A percentile compares a stretch with the other conserved stretches of the same genome.
phyloP scores from a whole-genome alignment of 2,329 filamentous ascomycete species.

The Alternaria sp. region DNA sequence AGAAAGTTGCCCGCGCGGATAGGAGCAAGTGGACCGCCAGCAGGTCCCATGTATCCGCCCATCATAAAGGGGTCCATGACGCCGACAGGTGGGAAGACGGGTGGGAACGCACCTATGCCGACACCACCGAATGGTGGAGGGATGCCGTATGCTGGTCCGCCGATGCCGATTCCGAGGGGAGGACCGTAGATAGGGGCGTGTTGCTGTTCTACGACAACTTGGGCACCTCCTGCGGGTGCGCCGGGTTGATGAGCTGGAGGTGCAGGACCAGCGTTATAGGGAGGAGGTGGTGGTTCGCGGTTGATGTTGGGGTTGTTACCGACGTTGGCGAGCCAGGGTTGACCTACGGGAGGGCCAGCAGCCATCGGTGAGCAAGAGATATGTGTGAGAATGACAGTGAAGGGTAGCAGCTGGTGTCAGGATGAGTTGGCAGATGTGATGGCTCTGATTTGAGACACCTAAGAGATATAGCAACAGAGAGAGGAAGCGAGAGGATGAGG shows the following conservation, averaged over 20 bases:
- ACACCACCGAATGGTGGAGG: constrained; percentile 24
- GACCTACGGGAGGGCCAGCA: constrained; percentile 34
- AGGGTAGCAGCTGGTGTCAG: background rate
- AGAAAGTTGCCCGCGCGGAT: constrained; percentile 32
- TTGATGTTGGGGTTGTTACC: constrained; percentile 45
- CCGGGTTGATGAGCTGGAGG: constrained; percentile 12
- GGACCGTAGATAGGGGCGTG: constrained; percentile 33
- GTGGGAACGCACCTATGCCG: constrained; percentile 35
- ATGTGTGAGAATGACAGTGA: background rate
- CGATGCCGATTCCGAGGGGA: constrained; percentile 28
- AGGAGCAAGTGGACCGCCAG: constrained; percentile 33
- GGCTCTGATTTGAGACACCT: background rate
- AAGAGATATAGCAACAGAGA: background rate
- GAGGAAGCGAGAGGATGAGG: background rate
- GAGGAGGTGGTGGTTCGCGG: constrained; percentile 40
- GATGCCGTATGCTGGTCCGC: constrained; percentile 20
- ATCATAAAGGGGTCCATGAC: constrained; percentile 32
- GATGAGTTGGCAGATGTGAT: background rate
- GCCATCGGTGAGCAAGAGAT: constrained; percentile 25
- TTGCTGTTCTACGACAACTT: constrained; percentile 30
- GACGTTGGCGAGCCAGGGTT: constrained; percentile 39
- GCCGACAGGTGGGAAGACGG: constrained; percentile 20
- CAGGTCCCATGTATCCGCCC: constrained; percentile 13
- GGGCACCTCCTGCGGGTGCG: background rate
- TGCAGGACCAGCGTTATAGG: constrained; percentile 23